phyloP scores from a whole-genome alignment of 1,284 basidiomycete genomes.

The Sanghuangporus baumii region DNA sequence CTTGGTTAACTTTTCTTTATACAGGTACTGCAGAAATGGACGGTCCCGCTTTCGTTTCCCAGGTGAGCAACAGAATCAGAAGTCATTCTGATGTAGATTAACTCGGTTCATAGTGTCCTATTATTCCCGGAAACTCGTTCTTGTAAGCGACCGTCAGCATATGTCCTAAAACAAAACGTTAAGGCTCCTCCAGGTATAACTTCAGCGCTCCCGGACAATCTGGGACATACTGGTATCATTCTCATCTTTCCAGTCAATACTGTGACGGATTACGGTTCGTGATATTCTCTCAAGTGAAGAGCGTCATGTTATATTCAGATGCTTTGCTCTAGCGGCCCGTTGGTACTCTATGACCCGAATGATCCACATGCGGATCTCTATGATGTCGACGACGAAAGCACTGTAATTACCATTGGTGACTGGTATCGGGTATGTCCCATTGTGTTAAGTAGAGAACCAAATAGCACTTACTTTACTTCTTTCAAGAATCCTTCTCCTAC shows the following conservation, averaged over 20 bases:
- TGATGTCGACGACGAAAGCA: conserved; percentile 35
- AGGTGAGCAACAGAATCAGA: conserved; percentile 17
- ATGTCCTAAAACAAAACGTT: neutral
- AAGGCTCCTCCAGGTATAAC: conserved; percentile 18
- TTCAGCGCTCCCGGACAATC: conserved; percentile 28
- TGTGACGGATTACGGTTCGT: conserved; percentile 7
- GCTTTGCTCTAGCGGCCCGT: conserved; percentile 22
- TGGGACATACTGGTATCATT: conserved; percentile 26
- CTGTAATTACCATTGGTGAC: conserved; percentile 15
- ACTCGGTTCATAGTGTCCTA: conserved; percentile 23
- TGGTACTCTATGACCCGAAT: conserved; percentile 35
- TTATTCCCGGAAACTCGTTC: conserved; percentile 26
- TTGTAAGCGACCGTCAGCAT: conserved; percentile 7
- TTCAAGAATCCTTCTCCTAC: neutral
- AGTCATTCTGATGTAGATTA: neutral
- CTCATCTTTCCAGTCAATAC: conserved; percentile 32
- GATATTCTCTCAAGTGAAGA: neutral
- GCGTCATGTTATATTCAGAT: neutral
- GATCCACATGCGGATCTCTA: conserved; percentile 34
- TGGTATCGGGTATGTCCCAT: conserved; percentile 9
- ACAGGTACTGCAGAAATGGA: conserved; percentile 21
- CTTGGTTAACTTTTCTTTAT: neutral
- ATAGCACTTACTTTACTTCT: neutral
- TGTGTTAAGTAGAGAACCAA: neutral
- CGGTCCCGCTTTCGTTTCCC: conserved; percentile 33